Base-by-base conservation (phyloP, 192 early-diverging fungal species). In the Coemansia sp. region DNA sequence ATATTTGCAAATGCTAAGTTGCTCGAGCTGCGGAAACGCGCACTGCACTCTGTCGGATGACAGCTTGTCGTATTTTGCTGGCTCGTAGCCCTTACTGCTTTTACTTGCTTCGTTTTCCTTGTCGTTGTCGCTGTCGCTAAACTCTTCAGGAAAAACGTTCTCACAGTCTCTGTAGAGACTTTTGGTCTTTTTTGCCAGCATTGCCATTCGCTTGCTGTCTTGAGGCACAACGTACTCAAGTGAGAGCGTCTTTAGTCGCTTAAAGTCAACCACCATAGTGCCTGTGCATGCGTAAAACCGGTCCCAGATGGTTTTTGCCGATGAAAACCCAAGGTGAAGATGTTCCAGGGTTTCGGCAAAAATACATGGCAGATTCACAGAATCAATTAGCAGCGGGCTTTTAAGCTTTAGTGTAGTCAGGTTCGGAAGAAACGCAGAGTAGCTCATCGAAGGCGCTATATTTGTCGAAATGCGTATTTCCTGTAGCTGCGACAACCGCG, bases 281-380 rank as follows among this genome's bases (percentile, higher is more conserved):
- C 29, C 67, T 14, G 54, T 31, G 16, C 62, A 40, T 5, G 48
- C 54, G 33, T 79, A 79, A 22, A 79, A 79, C n/a, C 76, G 50
- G 42, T 62, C 31, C 76, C 76, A 79, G 12, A 79, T 69, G 1
- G 76, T 60, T 14, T 67, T 60, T 0, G 76, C 64, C 6, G 76
- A 73, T 0, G 76, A 69, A 50, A 79, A 79, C 1, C 76, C 67
- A 4, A 79, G 64, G 25, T 60, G 64, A 20, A 79, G 40, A 22
- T 28, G 38, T 30, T 63, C 68, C 12, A 79, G 64, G 22, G 76
- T 64, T 36, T 79, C 71, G 12, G 76, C 63, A 61, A 73, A 79
- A 20, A 79, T 48, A 10, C 59, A 56, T 4, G 76, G 76, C 60
- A 79, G 30, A 63, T 73, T 63, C 5, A 67, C 59, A 0, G 71